Percentiles rank a stretch among this genome's conserved stretches.
Evolutionary conservation across 2,329 filamentous ascomycete genomes (phyloP).

Genomic region (Penicillium thymicola): DNA sequence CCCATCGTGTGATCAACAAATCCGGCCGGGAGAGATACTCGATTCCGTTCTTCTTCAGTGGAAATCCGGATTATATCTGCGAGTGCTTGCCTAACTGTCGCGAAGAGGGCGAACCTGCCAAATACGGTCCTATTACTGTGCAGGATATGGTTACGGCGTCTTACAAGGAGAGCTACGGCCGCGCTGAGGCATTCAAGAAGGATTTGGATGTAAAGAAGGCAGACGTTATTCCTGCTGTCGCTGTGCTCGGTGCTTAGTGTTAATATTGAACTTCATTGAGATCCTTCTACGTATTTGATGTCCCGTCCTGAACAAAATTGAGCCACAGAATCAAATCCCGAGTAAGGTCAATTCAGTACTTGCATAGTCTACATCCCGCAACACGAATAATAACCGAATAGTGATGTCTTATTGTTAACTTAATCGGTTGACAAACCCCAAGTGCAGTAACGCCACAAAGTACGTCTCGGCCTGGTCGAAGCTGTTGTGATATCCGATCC

Average conservation of each 20-base stretch:
- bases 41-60: slow-evolving; percentile 45
- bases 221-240: slow-evolving; percentile 3
- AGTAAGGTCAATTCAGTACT: not conserved
- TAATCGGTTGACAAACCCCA: not conserved
- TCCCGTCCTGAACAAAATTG: not conserved
- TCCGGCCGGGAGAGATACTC: slow-evolving; percentile 40
- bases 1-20: slow-evolving; percentile 44
- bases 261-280: not conserved
- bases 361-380: not conserved
- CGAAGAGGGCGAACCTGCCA: slow-evolving; percentile 34
- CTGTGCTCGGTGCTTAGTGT: slow-evolving; percentile 17
- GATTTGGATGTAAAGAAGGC: slow-evolving; percentile 26
- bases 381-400: not conserved
- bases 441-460: not conserved
- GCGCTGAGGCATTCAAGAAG: slow-evolving; percentile 42
- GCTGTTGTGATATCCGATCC: not conserved
- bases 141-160: slow-evolving; percentile 40
- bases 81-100: slow-evolving; percentile 44
- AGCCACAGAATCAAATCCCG: accelerated
- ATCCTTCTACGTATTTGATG: not conserved
- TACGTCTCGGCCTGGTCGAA: not conserved
- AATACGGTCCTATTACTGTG: slow-evolving; percentile 45
- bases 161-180: slow-evolving; percentile 46
- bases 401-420: too few relatives aligned
- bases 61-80: slow-evolving; percentile 45